Evolutionary conservation across 2,329 filamentous ascomycete genomes (phyloP).

Genomic region (Mycogone perniciosa): DNA sequence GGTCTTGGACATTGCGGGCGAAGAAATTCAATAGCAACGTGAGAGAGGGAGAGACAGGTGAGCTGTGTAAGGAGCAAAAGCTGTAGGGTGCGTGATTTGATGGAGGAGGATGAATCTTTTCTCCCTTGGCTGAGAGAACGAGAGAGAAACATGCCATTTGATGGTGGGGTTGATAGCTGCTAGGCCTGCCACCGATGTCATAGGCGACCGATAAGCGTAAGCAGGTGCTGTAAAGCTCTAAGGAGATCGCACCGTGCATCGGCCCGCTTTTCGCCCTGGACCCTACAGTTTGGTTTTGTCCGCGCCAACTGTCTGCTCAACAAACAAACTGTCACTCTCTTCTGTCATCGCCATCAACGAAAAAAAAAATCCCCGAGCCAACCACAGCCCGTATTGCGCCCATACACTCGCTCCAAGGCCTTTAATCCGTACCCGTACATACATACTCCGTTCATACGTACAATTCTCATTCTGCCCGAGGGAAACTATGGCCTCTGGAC

Average conservation of each 20-base stretch:
- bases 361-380: conserved; percentile 4
- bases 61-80: conserved; percentile 11
- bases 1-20: conserved; percentile 44
- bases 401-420: background rate
- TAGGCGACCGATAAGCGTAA: conserved; percentile 5
- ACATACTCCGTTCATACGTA: background rate
- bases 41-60: conserved; percentile 8
- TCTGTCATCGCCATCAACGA: conserved; percentile 3
- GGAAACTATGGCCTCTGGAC: conserved; percentile 24
- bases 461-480: no score
- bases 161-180: conserved; percentile 14
- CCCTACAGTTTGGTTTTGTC: background rate
- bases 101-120: conserved; percentile 12
- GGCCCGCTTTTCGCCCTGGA: conserved; percentile 5
- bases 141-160: conserved; percentile 10
- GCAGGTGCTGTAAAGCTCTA: background rate
- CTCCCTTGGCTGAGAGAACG: background rate
- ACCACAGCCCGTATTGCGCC: background rate
- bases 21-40: conserved; percentile 6
- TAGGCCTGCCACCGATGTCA: conserved; percentile 7
- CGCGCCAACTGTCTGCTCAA: background rate
- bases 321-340: conserved; percentile 1
- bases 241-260: conserved; percentile 4
- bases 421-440: background rate
- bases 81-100: conserved; percentile 25